Evolutionary conservation across 495 filamentous ascomycete genomes (phyloP), one percentile per base, ranked within the genome.

Genomic region (Hypoxylon subgilvum): DNA sequence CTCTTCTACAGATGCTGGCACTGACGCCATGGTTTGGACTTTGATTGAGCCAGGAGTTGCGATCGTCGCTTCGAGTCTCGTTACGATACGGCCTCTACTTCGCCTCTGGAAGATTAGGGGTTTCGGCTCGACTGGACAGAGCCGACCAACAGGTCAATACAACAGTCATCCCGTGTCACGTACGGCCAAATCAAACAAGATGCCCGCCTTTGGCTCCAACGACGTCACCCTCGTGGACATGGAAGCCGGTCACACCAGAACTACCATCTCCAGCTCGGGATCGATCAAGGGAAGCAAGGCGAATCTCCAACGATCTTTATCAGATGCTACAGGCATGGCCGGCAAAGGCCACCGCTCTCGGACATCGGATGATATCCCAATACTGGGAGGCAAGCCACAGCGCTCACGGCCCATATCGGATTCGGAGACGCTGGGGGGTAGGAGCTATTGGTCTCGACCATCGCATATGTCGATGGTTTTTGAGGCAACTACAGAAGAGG

Each of bases 41-140:
- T 46, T 76, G 19, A 56, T 77, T 27, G 75, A 77, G 53, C 75
- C 75, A 1, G 75, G 73, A 7, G 68, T 77, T 25, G 75, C 75
- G 14, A 76, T 77, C 21, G 62, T 69, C 3, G 74, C 74, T 12
- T 69, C 73, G 6, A 72, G 67, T 43, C 70, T 76, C 14, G 66
- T 69, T 10, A 76, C 74, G 1, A 74, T 77, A 12, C 72, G 74
- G 1, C 74, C 74, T 8, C 63, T 77, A 14, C 69, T 77, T 25
- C 71, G 73, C 19, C 45, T 54, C 17, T 65, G 70, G 64, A 63
- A 62, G 25, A 38, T 75, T 13, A 60, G 19, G 6, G 74, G 73
- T 1, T 77, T 76, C 38, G 58, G 64, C 1, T 51, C 68, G 2
- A 67, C 49, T 27, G 68, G 65, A 32, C 50, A 55, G 6, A 69